A percentile compares a stretch with the other conserved stretches of the same genome.
Conservation (phyloP, 768 basidiomycete species). For the Lactarius hatsudake region DNA sequence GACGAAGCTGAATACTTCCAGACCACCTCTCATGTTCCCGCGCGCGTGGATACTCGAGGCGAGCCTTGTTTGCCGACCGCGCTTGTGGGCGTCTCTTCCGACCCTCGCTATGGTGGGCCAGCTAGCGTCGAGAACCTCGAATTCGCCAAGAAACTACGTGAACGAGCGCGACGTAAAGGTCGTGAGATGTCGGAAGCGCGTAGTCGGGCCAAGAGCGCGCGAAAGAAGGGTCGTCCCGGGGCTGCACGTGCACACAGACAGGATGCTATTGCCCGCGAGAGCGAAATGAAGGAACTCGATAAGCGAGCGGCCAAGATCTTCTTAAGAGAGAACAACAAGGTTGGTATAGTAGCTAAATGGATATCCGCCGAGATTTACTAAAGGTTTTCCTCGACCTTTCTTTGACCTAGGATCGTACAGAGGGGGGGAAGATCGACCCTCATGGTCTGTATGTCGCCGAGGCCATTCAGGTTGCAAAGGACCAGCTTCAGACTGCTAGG, state of each 20-base stretch:
- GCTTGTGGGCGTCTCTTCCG: not conserved
- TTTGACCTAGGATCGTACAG: not conserved
- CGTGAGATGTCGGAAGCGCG: not conserved
- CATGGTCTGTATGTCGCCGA: slow-evolving; percentile 13
- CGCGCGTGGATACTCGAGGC: not conserved
- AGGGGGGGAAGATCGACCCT: slow-evolving; percentile 4
- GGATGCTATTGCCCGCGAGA: not conserved
- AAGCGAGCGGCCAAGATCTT: slow-evolving; percentile 4
- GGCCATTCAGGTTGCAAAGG: not conserved
- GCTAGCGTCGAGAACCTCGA: not conserved
- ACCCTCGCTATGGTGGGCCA: not conserved
- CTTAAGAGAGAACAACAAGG: slow-evolving; percentile 17
- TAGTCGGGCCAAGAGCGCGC: slow-evolving; percentile 5
- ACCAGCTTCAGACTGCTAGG: not conserved
- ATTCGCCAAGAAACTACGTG: not conserved
- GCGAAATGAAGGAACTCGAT: not conserved
- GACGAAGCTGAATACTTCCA: not conserved
- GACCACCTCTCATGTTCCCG: not conserved
- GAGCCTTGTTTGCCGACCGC: not conserved
- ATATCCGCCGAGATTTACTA: not conserved
- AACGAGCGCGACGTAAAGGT: not conserved
- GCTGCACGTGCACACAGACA: not conserved
- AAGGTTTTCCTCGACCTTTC: not conserved
- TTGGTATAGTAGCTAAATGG: not conserved
- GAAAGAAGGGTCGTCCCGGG: not conserved